These are phyloP conservation scores for Phaseolus lunatus DNA, from an alignment of 306 rosid genomes.

Conservation along the genomic window DNA sequence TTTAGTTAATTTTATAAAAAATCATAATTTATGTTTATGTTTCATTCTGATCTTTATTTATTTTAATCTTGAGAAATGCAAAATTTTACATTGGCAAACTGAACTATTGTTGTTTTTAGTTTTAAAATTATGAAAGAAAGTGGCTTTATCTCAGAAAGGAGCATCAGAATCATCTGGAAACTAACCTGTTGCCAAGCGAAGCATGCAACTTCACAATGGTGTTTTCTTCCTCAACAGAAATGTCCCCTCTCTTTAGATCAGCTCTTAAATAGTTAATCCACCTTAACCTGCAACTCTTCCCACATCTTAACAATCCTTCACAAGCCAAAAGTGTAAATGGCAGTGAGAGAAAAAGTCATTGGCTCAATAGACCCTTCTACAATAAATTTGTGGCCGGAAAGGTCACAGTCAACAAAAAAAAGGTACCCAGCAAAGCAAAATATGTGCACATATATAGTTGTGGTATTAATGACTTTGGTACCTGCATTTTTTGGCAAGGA, in stretches of 20 bases:
- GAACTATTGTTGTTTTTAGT: background rate
- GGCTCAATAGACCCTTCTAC: background rate
- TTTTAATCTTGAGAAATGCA: too few species aligned
- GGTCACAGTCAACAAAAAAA: background rate
- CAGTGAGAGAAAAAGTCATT: background rate
- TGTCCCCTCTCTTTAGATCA: constrained; percentile 75
- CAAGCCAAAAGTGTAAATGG: constrained; percentile 1
- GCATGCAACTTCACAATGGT: constrained; percentile 66
- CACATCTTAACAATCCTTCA: constrained; percentile 78
- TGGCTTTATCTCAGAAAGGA: background rate
- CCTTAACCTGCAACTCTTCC: constrained; percentile 86
- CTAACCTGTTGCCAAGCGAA: constrained; percentile 75
- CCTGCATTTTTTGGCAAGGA: constrained; percentile 87
- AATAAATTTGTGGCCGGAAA: background rate
- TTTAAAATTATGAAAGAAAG: background rate
- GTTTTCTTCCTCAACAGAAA: constrained; percentile 70
- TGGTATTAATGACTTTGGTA: constrained; percentile 3
- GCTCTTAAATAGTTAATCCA: constrained; percentile 83
- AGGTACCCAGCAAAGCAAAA: background rate
- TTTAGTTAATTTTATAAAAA: too few species aligned
- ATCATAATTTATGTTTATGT: too few species aligned
- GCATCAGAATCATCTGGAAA: background rate
- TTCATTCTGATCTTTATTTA: too few species aligned
- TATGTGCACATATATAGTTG: background rate
- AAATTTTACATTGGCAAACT: too few species aligned